Evolutionary conservation across 139 green algal species (phyloP), one percentile per base, ranked within the genome.

Genomic region (Ettlia oleoabundans): DNA sequence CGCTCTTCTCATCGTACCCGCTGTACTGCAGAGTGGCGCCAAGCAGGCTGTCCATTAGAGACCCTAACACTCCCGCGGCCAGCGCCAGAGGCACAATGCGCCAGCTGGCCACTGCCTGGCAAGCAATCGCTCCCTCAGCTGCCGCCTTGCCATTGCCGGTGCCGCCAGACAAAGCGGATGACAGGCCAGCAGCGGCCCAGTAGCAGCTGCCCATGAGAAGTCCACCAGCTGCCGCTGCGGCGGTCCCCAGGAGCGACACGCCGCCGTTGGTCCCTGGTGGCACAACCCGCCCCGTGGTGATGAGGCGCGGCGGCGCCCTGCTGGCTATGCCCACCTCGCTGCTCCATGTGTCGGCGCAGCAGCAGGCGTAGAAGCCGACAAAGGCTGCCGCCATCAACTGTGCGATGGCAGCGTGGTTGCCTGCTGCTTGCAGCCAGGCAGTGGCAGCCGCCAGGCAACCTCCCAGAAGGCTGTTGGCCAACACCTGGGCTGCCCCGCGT

Each of bases 11-110:
- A 65, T 96, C 91, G 63, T 88, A 93, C 0, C 96, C 93, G 18
- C 87, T 96, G 82, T 93, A 98, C 85, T 99, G 96, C 40, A 98
- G 35, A 0, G 95, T 98, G 9, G 97, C 97, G 0, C 97, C 97
- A 35, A 99, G 89, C 8, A 98, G 33, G 0, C 92, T 97, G 84
- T 99, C 97, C 6, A 99, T 26, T 66, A 99, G 66, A 2, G 92
- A 97, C 1, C 94, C 94, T 9, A 92, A 6, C 51, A 99, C 68
- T 8, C 95, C 96, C 8, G 89, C 93, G 9, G 87, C 69, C 8
- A 96, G 53, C n/a, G 93, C 93, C 28, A 78, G 67, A 1, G 68
- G 63, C 5, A 78, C 22, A 30, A 70, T 52, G 37, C 51, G 37
- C 74, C 74, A 62, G 47, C 30, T 28, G 4, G 33, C 21, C 6